phyloP scores from a whole-genome alignment of 2,329 filamentous ascomycete genomes.

The Aspergillus sclerotialis region DNA sequence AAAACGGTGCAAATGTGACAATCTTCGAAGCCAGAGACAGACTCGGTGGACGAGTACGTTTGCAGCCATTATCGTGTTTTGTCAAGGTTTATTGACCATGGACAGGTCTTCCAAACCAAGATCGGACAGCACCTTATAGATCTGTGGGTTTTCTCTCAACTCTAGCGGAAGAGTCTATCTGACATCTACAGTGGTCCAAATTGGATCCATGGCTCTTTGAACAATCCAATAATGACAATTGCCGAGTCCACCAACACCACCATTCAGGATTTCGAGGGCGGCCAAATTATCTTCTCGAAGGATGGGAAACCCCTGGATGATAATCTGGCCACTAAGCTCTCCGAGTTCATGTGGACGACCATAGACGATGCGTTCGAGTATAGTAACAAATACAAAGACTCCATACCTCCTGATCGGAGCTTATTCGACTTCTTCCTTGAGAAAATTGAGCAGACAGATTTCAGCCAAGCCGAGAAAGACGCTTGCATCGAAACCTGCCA shows the following conservation, averaged over 20 bases:
- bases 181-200: conserved; percentile 48
- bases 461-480: conserved; percentile 36
- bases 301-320: conserved; percentile 37
- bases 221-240: conserved; percentile 54
- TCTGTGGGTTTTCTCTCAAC: conserved; percentile 37
- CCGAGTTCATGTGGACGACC: conserved; percentile 49
- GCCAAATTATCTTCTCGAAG: conserved; percentile 41
- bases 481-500: conserved; percentile 49
- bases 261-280: conserved; percentile 48
- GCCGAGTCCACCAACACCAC: conserved; percentile 46
- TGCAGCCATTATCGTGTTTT: background rate
- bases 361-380: conserved; percentile 54
- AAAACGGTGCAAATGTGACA: conserved; percentile 51
- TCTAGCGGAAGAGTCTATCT: conserved; percentile 5
- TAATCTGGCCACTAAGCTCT: conserved; percentile 24
- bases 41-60: conserved; percentile 50
- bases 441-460: conserved; percentile 35
- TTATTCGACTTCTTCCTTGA: conserved; percentile 52
- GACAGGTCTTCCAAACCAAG: conserved; percentile 44
- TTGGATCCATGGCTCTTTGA: conserved; percentile 57
- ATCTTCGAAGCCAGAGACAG: conserved; percentile 54
- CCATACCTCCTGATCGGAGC: conserved; percentile 47
- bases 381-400: conserved; percentile 46
- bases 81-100: conserved; percentile 6
- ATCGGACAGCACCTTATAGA: conserved; percentile 48